These are phyloP conservation scores for Zoysia japonica DNA, from an alignment of 176 grass and related monocot genomes.

Conservation along the genomic window DNA sequence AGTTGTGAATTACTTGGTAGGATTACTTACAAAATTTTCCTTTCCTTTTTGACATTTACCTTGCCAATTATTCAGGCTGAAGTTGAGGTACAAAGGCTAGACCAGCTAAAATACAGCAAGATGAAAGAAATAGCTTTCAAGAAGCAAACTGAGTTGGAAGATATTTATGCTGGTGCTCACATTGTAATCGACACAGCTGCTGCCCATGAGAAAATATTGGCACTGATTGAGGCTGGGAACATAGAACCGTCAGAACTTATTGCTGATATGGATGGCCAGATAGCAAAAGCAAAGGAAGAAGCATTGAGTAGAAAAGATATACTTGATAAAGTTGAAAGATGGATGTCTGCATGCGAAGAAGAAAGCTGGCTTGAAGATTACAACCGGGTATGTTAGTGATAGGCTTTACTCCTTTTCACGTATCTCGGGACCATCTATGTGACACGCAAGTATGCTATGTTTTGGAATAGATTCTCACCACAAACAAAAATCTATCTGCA, in stretches of 20 bases:
- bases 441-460: conserved; percentile 12
- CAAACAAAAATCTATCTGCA: conserved; percentile 41
- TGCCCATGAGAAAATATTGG: conserved; percentile 78
- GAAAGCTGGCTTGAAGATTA: conserved; percentile 99
- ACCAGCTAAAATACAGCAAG: conserved; percentile 80
- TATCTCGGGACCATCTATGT: conserved; percentile 3
- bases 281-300: conserved; percentile 95
- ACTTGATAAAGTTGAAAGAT: conserved; percentile 93
- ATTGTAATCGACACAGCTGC: conserved; percentile 79
- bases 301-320: conserved; percentile 95
- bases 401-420: not conserved
- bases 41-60: conserved; percentile 28
- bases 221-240: conserved; percentile 81
- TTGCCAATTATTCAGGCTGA: conserved; percentile 55
- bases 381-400: conserved; percentile 63
- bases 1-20: conserved; percentile 12
- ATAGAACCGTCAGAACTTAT: conserved; percentile 94
- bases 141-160: conserved; percentile 83
- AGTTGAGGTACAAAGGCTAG: conserved; percentile 80
- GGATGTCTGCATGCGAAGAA: conserved; percentile 98
- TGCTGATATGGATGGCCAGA: conserved; percentile 91
- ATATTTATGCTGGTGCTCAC: conserved; percentile 78
- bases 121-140: conserved; percentile 96
- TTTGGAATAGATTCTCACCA: conserved; percentile 25
- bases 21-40: conserved; percentile 10